Percentiles rank a stretch among this genome's conserved stretches.
Conservation (phyloP, 2,329 filamentous ascomycete genomes). For the Aspergillus japonicus region DNA sequence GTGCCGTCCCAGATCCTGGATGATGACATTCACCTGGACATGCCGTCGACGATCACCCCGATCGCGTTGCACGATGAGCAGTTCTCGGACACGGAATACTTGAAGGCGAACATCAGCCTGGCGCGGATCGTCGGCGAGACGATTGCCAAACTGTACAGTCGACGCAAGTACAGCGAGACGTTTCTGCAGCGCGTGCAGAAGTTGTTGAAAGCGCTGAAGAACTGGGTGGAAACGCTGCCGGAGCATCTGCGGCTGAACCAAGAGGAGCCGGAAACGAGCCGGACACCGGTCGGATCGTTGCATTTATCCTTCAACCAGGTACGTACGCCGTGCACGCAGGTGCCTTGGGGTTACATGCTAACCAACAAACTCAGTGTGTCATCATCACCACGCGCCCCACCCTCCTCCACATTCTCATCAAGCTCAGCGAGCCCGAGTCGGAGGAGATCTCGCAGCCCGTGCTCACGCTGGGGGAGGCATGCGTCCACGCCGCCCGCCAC, state of each 20-base stretch:
- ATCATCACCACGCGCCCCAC: conserved; percentile 42
- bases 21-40: conserved; percentile 46
- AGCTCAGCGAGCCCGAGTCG: conserved; percentile 25
- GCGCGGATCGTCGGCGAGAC: conserved; percentile 39
- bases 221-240: conserved; percentile 40
- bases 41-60: conserved; percentile 36
- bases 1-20: conserved; percentile 51
- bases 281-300: conserved; percentile 33
- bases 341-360: too few species aligned
- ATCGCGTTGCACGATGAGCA: conserved; percentile 35
- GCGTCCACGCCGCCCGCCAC: conserved; percentile 39
- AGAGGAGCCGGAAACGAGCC: conserved; percentile 33
- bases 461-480: conserved; percentile 38
- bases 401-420: conserved; percentile 40
- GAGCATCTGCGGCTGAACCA: conserved; percentile 34
- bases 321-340: neutral
- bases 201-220: conserved; percentile 39
- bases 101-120: conserved; percentile 39
- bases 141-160: conserved; percentile 36
- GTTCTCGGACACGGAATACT: conserved; percentile 38
- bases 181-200: conserved; percentile 44
- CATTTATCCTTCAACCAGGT: conserved; percentile 41
- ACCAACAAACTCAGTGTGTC: conserved; percentile 29
- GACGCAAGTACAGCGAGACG: conserved; percentile 37
- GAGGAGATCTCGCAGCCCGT: conserved; percentile 38